A percentile compares a stretch with the other conserved stretches of the same genome.
phyloP scores from a whole-genome alignment of 345 rosid genomes.

The Hibiscus tridactylites region DNA sequence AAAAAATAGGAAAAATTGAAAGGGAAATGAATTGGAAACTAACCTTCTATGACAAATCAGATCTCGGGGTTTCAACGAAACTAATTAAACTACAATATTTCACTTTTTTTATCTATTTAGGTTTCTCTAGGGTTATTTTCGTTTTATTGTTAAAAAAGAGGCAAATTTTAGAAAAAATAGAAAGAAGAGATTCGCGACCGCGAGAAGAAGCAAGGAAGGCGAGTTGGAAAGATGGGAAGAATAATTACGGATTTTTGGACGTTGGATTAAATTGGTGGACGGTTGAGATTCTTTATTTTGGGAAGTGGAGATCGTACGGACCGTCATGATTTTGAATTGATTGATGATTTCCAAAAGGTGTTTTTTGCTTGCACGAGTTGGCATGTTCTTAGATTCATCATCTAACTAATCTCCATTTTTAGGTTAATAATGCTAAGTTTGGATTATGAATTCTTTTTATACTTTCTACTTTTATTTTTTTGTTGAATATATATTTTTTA shows the following conservation, averaged over 20 bases:
- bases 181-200: not conserved
- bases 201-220: not conserved
- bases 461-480: not conserved
- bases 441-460: not conserved
- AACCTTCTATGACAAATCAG: conserved; percentile 5
- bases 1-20: not conserved
- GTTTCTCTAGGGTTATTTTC: not conserved
- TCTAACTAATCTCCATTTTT: not conserved
- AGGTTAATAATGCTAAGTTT: not conserved
- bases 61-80: not conserved
- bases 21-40: not conserved
- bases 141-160: not conserved
- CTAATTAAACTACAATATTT: not conserved
- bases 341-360: not conserved
- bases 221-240: not conserved
- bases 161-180: not conserved
- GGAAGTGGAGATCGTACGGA: not conserved
- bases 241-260: not conserved
- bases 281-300: not conserved
- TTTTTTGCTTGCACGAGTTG: not conserved
- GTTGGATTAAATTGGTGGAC: not conserved
- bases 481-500: no score
- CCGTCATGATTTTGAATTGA: not conserved
- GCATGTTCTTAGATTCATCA: not conserved
- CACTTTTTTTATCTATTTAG: not conserved